phyloP scores from a whole-genome alignment of 2,329 filamentous ascomycete species.

The Alternaria sp. region DNA sequence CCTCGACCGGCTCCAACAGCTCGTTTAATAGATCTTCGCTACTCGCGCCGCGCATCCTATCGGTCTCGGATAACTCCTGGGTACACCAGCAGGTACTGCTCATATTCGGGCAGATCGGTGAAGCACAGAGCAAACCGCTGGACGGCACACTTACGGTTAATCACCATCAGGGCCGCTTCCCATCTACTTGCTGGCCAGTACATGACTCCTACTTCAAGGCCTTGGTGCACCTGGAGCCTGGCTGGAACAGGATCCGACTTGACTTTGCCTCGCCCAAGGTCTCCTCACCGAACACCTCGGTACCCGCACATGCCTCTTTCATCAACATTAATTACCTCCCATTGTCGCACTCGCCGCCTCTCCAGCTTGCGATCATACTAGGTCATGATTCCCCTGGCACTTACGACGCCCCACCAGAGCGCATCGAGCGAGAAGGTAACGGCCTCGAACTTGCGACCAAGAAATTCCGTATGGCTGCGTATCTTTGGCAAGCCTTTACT shows the following conservation, averaged over 20 bases:
- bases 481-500: constrained; percentile 96
- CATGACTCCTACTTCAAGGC: constrained; percentile 90
- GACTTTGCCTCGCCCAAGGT: constrained; percentile 88
- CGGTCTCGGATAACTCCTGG: constrained; percentile 82
- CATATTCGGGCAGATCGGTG: constrained; percentile 80
- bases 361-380: constrained; percentile 87
- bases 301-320: constrained; percentile 77
- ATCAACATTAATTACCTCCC: constrained; percentile 87
- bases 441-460: constrained; percentile 77
- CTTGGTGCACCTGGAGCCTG: constrained; percentile 86
- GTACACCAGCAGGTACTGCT: constrained; percentile 92
- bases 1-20: constrained; percentile 57
- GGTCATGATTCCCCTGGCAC: constrained; percentile 86
- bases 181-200: constrained; percentile 84
- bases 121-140: constrained; percentile 68
- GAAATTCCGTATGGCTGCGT: constrained; percentile 94
- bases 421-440: constrained; percentile 80
- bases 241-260: constrained; percentile 84
- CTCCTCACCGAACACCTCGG: constrained; percentile 69
- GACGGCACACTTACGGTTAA: constrained; percentile 82
- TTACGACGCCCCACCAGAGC: constrained; percentile 81
- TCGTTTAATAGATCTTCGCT: constrained; percentile 69
- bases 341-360: constrained; percentile 75
- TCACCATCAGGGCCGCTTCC: constrained; percentile 85
- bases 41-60: constrained; percentile 80